Conservation (phyloP, 1,284 basidiomycete genomes). For the Psilocybe mexicana region DNA sequence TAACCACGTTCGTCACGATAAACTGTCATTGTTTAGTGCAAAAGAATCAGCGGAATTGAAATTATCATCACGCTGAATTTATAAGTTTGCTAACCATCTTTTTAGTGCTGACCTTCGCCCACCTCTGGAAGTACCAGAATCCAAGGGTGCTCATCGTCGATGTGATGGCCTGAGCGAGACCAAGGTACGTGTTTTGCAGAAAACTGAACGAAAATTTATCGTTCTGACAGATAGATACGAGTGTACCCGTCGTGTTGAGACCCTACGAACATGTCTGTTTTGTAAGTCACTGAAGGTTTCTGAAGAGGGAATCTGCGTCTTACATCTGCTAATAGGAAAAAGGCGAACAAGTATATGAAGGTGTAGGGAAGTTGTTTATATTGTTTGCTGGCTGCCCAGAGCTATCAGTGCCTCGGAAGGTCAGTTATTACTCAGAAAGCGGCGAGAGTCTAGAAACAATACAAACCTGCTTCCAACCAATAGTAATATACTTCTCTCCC, state of each 20-base stretch:
- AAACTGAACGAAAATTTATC: constrained; percentile 74
- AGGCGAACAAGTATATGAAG: constrained; percentile 73
- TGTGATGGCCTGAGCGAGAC: constrained; percentile 69
- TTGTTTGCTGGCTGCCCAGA: constrained; percentile 68
- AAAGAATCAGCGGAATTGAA: too few relatives aligned
- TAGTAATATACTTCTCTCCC: constrained; percentile 68
- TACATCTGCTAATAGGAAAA: constrained; percentile 79
- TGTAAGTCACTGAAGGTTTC: too few relatives aligned
- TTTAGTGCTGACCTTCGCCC: constrained; percentile 77
- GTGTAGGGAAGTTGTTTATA: constrained; percentile 75
- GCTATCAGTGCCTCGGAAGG: constrained; percentile 36
- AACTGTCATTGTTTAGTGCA: constrained; percentile 45
- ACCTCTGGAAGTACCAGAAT: constrained; percentile 81
- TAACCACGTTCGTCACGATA: constrained; percentile 73
- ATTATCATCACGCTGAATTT: too few relatives aligned
- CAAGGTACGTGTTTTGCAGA: constrained; percentile 76
- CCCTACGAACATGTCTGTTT: constrained; percentile 43
- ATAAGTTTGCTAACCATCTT: constrained; percentile 71
- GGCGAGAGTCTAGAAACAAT: background rate
- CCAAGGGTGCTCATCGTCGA: constrained; percentile 71
- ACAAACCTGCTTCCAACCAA: constrained; percentile 57
- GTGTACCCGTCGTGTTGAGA: constrained; percentile 76
- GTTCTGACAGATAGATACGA: constrained; percentile 78
- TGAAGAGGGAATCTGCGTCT: constrained; percentile 19
- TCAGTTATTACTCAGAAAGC: too few relatives aligned